These are phyloP conservation scores for Escovopsis sp. DNA, from an alignment of 2,329 filamentous ascomycete species.

Conservation along the genomic window DNA sequence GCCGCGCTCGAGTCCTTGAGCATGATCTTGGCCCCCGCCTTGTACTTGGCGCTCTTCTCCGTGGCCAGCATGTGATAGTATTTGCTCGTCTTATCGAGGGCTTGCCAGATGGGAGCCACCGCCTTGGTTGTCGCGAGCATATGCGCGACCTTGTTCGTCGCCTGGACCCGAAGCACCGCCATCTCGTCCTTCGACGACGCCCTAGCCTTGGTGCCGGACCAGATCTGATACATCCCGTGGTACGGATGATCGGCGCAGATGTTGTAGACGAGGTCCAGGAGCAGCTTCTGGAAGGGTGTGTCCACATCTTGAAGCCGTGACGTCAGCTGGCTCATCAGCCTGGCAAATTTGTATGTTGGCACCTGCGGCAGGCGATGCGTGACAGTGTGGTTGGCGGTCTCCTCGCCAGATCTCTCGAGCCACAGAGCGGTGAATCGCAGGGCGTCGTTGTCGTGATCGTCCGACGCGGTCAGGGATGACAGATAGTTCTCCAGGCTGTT, in stretches of 20 bases:
- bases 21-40: slow-evolving; percentile 47
- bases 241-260: slow-evolving; percentile 91
- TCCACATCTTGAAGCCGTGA: slow-evolving; percentile 68
- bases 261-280: slow-evolving; percentile 58
- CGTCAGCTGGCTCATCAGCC: slow-evolving; percentile 88
- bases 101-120: slow-evolving; percentile 46
- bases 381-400: slow-evolving; percentile 64
- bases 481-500: slow-evolving; percentile 90
- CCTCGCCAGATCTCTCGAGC: slow-evolving; percentile 71
- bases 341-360: slow-evolving; percentile 80
- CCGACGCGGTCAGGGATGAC: slow-evolving; percentile 66
- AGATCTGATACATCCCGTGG: slow-evolving; percentile 95
- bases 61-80: slow-evolving; percentile 48
- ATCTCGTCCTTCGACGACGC: slow-evolving; percentile 57
- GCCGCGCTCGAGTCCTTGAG: slow-evolving; percentile 51
- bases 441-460: slow-evolving; percentile 77
- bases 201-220: slow-evolving; percentile 59
- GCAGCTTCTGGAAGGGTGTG: slow-evolving; percentile 58
- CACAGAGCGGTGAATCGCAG: slow-evolving; percentile 87
- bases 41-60: slow-evolving; percentile 50
- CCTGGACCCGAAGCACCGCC: slow-evolving; percentile 56
- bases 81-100: slow-evolving; percentile 60
- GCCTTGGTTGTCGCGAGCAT: slow-evolving; percentile 37
- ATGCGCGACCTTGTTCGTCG: slow-evolving; percentile 53
- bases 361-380: slow-evolving; percentile 54